phyloP scores from a whole-genome alignment of 1,284 basidiomycete species.

The Flammula alnicola region DNA sequence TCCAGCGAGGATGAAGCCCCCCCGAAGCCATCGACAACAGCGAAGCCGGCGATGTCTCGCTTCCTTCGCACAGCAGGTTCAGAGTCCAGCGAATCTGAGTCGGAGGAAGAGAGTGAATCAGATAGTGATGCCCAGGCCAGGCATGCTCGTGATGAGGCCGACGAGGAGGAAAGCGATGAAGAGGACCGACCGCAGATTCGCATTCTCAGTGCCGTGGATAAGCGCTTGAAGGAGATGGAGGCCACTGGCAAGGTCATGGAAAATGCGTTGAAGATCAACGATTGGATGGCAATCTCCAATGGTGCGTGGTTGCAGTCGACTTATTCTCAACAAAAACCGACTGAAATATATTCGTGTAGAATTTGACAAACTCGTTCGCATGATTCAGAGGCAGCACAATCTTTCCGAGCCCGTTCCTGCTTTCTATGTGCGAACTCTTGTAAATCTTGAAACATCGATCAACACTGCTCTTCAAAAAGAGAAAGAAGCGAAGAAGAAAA shows the following conservation, averaged over 20 bases:
- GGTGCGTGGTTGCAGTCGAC: constrained; percentile 55
- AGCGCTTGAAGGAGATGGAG: constrained; percentile 89
- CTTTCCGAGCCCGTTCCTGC: constrained; percentile 88
- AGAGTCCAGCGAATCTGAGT: constrained; percentile 49
- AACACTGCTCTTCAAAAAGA: constrained; percentile 81
- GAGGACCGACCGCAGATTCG: constrained; percentile 76
- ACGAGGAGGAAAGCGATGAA: constrained; percentile 72
- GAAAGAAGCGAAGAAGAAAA: constrained; percentile 94
- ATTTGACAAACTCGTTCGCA: constrained; percentile 93
- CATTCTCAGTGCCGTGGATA: constrained; percentile 81
- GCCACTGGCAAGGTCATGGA: constrained; percentile 89
- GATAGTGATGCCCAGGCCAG: constrained; percentile 47
- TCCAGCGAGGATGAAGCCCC: constrained; percentile 69
- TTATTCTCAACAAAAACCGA: constrained; percentile 7
- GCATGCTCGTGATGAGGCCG: constrained; percentile 49
- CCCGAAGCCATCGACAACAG: constrained; percentile 51
- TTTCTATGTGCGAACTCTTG: constrained; percentile 82
- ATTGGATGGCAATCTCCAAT: constrained; percentile 93
- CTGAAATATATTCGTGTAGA: constrained; percentile 54
- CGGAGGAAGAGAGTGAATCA: constrained; percentile 46
- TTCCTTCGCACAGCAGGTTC: constrained; percentile 65
- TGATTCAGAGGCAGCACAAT: constrained; percentile 89
- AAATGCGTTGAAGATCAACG: constrained; percentile 94
- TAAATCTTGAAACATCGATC: constrained; percentile 80
- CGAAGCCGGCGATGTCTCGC: constrained; percentile 74